phyloP scores from a whole-genome alignment of 805 yeast genomes.

The Hanseniaspora mollemarum region DNA sequence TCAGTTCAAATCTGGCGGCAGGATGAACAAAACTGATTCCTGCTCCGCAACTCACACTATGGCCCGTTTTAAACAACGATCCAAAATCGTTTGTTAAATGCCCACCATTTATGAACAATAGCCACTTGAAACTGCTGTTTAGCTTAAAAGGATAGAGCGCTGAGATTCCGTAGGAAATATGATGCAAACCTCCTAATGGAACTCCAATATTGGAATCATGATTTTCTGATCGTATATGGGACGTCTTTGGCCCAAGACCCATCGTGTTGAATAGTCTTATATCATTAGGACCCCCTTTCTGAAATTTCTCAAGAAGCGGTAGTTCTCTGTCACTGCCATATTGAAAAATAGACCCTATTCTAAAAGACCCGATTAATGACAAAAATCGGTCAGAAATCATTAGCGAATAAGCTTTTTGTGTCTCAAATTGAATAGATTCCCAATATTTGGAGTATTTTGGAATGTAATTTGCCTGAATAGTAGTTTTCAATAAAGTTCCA shows the following conservation, averaged over 20 bases:
- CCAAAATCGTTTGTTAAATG: slow-evolving; percentile 33
- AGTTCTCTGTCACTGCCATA: slow-evolving; percentile 17
- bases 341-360: slow-evolving; percentile 11
- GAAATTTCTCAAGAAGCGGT: slow-evolving; percentile 69
- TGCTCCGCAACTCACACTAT: slow-evolving; percentile 44
- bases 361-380: slow-evolving; percentile 6
- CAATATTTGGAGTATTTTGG: slow-evolving; percentile 8
- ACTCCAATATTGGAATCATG: slow-evolving; percentile 33
- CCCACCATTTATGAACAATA: slow-evolving; percentile 58
- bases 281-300: slow-evolving; percentile 67
- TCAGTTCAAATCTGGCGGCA: slow-evolving; percentile 55
- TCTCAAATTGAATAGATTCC: slow-evolving; percentile 14
- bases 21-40: slow-evolving; percentile 56
- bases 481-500: slow-evolving; percentile 34
- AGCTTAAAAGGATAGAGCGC: slow-evolving; percentile 48
- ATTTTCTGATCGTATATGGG: not conserved
- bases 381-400: slow-evolving; percentile 4
- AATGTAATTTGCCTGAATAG: slow-evolving; percentile 10
- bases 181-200: slow-evolving; percentile 57
- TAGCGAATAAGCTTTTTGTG: slow-evolving; percentile 7
- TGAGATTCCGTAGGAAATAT: slow-evolving; percentile 45
- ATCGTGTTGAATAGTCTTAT: slow-evolving; percentile 59
- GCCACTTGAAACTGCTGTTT: slow-evolving; percentile 47
- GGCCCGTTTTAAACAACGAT: slow-evolving; percentile 28
- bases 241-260: slow-evolving; percentile 48